Evolutionary conservation across 148 eudicot species (phyloP).

Genomic region (Limonium bicolor): DNA sequence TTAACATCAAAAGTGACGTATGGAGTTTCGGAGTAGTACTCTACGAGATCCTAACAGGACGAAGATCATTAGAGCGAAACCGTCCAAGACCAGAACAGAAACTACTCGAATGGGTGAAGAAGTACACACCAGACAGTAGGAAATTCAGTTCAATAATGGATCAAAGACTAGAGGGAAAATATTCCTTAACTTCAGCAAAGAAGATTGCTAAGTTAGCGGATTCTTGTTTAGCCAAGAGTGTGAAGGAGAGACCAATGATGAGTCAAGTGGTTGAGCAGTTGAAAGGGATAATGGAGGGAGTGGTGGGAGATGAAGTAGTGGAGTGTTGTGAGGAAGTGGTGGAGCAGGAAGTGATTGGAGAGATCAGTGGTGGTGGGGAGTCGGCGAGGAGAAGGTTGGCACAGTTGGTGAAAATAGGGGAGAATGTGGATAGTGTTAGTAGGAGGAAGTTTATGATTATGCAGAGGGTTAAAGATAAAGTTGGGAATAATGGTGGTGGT

Average conservation of each 20-base stretch:
- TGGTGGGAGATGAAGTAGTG: slow-evolving; percentile 20
- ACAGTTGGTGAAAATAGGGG: slow-evolving; percentile 62
- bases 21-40: slow-evolving; percentile 85
- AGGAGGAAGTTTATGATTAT: slow-evolving; percentile 40
- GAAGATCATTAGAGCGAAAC: slow-evolving; percentile 50
- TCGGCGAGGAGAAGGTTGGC: slow-evolving; percentile 42
- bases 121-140: slow-evolving; percentile 37
- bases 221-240: slow-evolving; percentile 35
- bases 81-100: slow-evolving; percentile 50
- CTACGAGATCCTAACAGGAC: slow-evolving; percentile 73
- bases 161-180: slow-evolving; percentile 39
- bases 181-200: slow-evolving; percentile 40
- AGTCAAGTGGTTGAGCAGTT: slow-evolving; percentile 53
- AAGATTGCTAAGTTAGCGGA: slow-evolving; percentile 60
- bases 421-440: slow-evolving; percentile 44
- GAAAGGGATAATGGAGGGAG: slow-evolving; percentile 21
- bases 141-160: slow-evolving; percentile 54
- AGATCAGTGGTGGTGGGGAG: slow-evolving; percentile 4
- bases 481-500: too few relatives aligned
- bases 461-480: slow-evolving; percentile 69
- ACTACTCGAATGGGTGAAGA: slow-evolving; percentile 63
- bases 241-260: slow-evolving; percentile 69
- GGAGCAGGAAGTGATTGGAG: slow-evolving; percentile 17
- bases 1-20: slow-evolving; percentile 72
- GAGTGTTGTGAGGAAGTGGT: slow-evolving; percentile 7